Percentiles rank a stretch among this genome's conserved stretches.
These are phyloP conservation scores for Nicotiana knightiana DNA, from an alignment of 257 asterid genomes.

Conservation along the genomic window DNA sequence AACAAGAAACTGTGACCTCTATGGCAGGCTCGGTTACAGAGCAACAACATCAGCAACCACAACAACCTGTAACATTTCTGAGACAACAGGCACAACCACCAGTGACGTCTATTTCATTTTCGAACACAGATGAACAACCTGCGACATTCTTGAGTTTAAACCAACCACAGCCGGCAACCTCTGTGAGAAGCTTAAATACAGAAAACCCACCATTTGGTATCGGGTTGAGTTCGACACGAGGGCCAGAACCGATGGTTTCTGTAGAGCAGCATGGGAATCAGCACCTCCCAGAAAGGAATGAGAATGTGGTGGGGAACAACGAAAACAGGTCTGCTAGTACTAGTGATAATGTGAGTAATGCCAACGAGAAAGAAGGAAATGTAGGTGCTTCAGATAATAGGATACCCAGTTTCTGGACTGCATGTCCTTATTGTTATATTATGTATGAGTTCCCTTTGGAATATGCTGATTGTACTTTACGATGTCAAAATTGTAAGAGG, in stretches of 20 bases:
- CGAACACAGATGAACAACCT: conserved; percentile 18
- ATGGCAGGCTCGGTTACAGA: conserved; percentile 1
- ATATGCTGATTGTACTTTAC: conserved; percentile 60
- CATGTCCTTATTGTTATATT: conserved; percentile 76
- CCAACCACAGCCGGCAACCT: conserved; percentile 22
- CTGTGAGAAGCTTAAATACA: conserved; percentile 21
- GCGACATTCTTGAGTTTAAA: conserved; percentile 18
- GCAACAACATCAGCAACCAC: conserved; percentile 9
- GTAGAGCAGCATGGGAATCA: conserved; percentile 3
- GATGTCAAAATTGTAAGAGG: conserved; percentile 70
- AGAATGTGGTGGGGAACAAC: conserved; percentile 13
- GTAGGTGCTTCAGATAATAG: conserved; percentile 20
- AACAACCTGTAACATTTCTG: neutral
- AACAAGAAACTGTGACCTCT: neutral
- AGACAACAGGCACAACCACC: conserved; percentile 7
- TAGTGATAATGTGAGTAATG: conserved; percentile 14
- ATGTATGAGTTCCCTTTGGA: conserved; percentile 70
- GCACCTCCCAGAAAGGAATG: conserved; percentile 11
- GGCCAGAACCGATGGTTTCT: conserved; percentile 11
- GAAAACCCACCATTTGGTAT: conserved; percentile 1
- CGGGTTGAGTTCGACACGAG: conserved; percentile 2
- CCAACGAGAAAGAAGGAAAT: conserved; percentile 24
- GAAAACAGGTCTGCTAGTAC: conserved; percentile 29
- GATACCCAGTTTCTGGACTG: conserved; percentile 49
- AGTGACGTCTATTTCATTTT: conserved; percentile 3